These are phyloP conservation scores for Phytomonas francai DNA, from an alignment of 208 protist species.

Conservation along the genomic window DNA sequence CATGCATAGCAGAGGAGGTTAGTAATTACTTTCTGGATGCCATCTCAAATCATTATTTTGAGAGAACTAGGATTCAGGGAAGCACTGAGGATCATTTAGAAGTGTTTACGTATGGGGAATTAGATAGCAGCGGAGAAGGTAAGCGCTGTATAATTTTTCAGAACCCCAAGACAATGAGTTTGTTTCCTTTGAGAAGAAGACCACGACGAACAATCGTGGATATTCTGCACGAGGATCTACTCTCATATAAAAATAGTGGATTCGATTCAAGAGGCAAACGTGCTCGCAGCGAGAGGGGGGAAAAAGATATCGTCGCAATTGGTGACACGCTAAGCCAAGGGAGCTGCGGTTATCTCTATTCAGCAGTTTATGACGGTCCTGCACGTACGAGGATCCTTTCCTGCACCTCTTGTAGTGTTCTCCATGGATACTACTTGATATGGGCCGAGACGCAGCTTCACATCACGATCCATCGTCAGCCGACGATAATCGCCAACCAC, in stretches of 20 bases:
- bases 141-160: neutral
- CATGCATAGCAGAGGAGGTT: conserved; percentile 39
- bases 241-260: neutral
- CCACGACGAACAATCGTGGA: neutral
- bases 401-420: conserved; percentile 20
- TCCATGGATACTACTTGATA: conserved; percentile 38
- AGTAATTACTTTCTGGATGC: conserved; percentile 31
- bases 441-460: conserved; percentile 45
- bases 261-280: neutral
- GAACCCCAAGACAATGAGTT: neutral
- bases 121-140: neutral
- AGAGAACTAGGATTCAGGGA: neutral
- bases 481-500: neutral
- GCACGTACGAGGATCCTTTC: conserved; percentile 27
- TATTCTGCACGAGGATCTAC: neutral
- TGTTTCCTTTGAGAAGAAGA: neutral
- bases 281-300: neutral
- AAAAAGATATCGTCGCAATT: neutral
- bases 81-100: neutral
- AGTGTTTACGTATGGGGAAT: neutral
- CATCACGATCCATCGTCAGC: conserved; percentile 1
- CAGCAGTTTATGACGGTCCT: conserved; percentile 9
- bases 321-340: neutral
- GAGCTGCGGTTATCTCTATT: neutral
- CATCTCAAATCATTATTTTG: conserved; percentile 2